Evolutionary conservation across 805 yeast species (phyloP).

Genomic region (Candida multigemmis): DNA sequence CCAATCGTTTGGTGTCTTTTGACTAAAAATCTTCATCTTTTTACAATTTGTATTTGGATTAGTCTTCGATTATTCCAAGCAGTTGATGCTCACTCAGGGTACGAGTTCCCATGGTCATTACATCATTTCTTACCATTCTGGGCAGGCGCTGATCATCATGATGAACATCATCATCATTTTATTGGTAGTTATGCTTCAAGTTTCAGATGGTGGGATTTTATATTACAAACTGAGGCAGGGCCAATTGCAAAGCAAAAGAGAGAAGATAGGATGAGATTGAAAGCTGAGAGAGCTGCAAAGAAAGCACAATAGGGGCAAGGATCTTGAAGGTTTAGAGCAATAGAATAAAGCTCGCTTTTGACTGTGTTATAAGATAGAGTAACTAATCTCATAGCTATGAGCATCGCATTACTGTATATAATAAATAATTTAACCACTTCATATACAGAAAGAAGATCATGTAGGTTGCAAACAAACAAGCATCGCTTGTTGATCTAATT

Average conservation of each 20-base stretch:
- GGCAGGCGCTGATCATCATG: slow-evolving; percentile 62
- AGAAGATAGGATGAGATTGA: slow-evolving; percentile 31
- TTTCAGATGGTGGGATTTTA: slow-evolving; percentile 51
- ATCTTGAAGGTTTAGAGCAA: background rate
- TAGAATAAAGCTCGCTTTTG: background rate
- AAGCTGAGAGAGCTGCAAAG: slow-evolving; percentile 26
- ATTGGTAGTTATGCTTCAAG: slow-evolving; percentile 52
- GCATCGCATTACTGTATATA: background rate
- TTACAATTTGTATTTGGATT: slow-evolving; percentile 47
- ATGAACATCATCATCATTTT: slow-evolving; percentile 50
- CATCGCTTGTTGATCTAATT: slow-evolving; percentile 1
- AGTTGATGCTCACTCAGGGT: slow-evolving; percentile 54
- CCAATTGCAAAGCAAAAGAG: slow-evolving; percentile 41
- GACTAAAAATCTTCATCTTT: slow-evolving; percentile 40
- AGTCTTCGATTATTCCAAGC: slow-evolving; percentile 47
- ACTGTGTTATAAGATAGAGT: background rate
- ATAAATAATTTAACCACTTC: background rate
- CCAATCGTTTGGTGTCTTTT: slow-evolving; percentile 46
- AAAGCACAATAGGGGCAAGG: slow-evolving; percentile 8
- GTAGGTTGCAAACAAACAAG: background rate
- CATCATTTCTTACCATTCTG: slow-evolving; percentile 50
- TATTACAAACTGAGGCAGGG: slow-evolving; percentile 48
- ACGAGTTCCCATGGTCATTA: slow-evolving; percentile 55
- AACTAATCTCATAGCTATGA: background rate
- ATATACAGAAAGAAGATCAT: slow-evolving; percentile 1